Conservation (phyloP, 805 yeast species). For the Saccharomycopsis oosterbeekiorum region DNA sequence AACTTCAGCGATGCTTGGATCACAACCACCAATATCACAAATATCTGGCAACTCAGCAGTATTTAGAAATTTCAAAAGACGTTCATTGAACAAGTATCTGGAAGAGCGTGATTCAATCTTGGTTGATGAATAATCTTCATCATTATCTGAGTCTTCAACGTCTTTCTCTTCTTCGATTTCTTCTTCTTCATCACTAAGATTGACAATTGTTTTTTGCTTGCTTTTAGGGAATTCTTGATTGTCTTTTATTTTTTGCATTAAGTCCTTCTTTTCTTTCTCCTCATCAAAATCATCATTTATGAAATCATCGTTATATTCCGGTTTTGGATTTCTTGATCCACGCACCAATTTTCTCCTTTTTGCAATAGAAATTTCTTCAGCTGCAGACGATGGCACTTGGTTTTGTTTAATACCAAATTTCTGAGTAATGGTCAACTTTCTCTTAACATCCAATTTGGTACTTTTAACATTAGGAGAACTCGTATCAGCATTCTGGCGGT, state of each 20-base stretch:
- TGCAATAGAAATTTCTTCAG: conserved; percentile 9
- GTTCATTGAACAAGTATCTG: conserved; percentile 20
- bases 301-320: conserved; percentile 24
- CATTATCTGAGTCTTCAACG: conserved; percentile 33
- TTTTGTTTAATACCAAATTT: conserved; percentile 15
- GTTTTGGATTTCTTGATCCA: conserved; percentile 26
- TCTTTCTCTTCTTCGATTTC: conserved; percentile 43
- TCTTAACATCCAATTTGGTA: conserved; percentile 9
- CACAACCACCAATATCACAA: conserved; percentile 67
- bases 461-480: neutral
- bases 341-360: conserved; percentile 33
- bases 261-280: conserved; percentile 22
- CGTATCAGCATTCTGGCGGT: neutral
- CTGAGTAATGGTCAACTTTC: conserved; percentile 12
- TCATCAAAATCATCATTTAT: conserved; percentile 23
- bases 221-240: neutral
- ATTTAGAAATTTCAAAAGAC: conserved; percentile 70
- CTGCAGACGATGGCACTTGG: neutral
- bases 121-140: conserved; percentile 1
- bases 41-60: conserved; percentile 66
- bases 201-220: neutral
- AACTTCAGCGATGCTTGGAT: conserved; percentile 52
- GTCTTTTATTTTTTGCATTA: conserved; percentile 21
- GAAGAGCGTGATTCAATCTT: conserved; percentile 20
- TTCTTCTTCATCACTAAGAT: conserved; percentile 28